Evolutionary conservation across 768 basidiomycete species (phyloP).

Genomic region (Termitomyces sp.): DNA sequence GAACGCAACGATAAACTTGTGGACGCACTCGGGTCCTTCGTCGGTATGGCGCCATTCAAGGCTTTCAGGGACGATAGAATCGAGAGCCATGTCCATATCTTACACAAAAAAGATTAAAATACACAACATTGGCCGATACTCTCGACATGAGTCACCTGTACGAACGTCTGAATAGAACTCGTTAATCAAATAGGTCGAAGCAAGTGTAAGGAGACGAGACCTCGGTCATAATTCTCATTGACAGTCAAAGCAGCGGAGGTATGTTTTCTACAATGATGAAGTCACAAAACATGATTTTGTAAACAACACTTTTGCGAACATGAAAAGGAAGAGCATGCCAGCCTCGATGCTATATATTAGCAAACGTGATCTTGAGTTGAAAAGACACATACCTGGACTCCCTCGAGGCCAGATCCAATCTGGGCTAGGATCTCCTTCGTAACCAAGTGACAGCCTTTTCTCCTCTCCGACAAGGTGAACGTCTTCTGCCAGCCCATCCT

Average conservation of each 20-base stretch:
- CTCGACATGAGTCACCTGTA: constrained; percentile 18
- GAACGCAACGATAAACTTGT: neutral
- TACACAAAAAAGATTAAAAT: neutral
- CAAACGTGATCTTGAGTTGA: neutral
- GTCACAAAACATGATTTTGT: neutral
- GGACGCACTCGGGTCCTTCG: constrained; percentile 79
- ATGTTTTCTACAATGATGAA: constrained; percentile 37
- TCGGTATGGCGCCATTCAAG: constrained; percentile 83
- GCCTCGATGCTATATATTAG: constrained; percentile 37
- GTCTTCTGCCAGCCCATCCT: constrained; percentile 89
- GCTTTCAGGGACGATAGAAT: constrained; percentile 80
- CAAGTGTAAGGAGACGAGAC: constrained; percentile 37
- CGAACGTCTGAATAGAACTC: constrained; percentile 23
- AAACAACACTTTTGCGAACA: constrained; percentile 39
- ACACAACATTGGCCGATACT: neutral
- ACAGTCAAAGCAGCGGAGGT: constrained; percentile 76
- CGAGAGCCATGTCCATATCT: constrained; percentile 97
- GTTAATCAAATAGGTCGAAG: constrained; percentile 24
- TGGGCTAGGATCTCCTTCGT: constrained; percentile 68
- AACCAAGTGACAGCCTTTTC: constrained; percentile 77
- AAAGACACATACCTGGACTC: constrained; percentile 45
- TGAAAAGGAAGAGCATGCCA: constrained; percentile 87
- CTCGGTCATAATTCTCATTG: constrained; percentile 87
- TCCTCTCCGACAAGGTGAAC: constrained; percentile 52
- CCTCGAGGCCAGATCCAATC: constrained; percentile 63